A percentile compares a stretch with the other conserved stretches of the same genome.
phyloP scores from a whole-genome alignment of 2,329 filamentous ascomycete species.

The Ophioceras dolichostomum region DNA sequence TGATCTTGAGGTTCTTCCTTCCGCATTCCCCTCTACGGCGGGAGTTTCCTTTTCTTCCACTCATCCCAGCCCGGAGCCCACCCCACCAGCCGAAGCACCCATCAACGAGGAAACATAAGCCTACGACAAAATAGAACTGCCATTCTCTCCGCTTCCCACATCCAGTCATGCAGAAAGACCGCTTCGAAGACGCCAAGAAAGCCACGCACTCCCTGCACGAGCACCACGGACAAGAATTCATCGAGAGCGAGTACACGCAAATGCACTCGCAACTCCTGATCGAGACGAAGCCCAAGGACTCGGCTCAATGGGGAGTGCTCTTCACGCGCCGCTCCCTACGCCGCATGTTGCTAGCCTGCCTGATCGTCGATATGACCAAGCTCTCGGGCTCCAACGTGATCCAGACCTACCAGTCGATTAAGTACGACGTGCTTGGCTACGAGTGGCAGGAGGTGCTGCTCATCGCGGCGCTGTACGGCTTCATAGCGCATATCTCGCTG shows the following conservation, averaged over 20 bases:
- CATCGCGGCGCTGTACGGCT: slow-evolving; percentile 30
- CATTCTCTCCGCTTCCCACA: not conserved
- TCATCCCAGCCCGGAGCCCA: too few species aligned
- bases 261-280: slow-evolving; percentile 13
- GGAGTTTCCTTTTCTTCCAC: too few species aligned
- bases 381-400: slow-evolving; percentile 16
- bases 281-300: slow-evolving; percentile 8
- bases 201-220: slow-evolving; percentile 12
- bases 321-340: slow-evolving; percentile 16
- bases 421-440: slow-evolving; percentile 30
- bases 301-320: slow-evolving; percentile 9
- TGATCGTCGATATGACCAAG: slow-evolving; percentile 18
- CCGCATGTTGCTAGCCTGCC: slow-evolving; percentile 14
- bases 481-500: slow-evolving; percentile 18
- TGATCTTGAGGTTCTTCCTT: slow-evolving; percentile 10
- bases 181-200: slow-evolving; percentile 12
- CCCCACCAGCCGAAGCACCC: not conserved
- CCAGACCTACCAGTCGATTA: slow-evolving; percentile 20
- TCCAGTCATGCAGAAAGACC: slow-evolving; percentile 10
- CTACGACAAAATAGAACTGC: too few species aligned
- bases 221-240: slow-evolving; percentile 11
- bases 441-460: slow-evolving; percentile 32
- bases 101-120: too few species aligned
- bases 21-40: slow-evolving; percentile 16
- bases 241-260: slow-evolving; percentile 11